These are phyloP conservation scores for Lumnitzera littorea DNA, from an alignment of 345 rosid genomes.

Conservation along the genomic window DNA sequence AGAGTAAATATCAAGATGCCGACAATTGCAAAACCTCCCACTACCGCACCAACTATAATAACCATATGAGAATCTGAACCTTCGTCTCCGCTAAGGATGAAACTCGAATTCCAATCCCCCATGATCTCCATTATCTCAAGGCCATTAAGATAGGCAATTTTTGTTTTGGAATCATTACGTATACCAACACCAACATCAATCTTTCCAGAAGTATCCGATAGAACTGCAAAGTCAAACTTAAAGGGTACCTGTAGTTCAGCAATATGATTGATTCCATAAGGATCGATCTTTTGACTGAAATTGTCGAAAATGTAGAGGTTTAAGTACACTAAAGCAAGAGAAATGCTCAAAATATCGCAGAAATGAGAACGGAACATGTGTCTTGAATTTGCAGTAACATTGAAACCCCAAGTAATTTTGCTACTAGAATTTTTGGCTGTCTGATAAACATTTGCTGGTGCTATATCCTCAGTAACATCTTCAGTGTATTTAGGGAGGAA, in stretches of 20 bases:
- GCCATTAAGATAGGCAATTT: slow-evolving; percentile 38
- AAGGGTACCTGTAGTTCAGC: slow-evolving; percentile 11
- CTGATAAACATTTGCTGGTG: slow-evolving; percentile 34
- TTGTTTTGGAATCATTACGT: not conserved
- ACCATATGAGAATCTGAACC: not conserved
- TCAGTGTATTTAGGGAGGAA: no score
- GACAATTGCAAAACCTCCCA: slow-evolving; percentile 19
- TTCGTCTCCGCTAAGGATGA: not conserved
- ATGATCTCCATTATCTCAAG: slow-evolving; percentile 45
- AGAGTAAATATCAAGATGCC: not conserved
- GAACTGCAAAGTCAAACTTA: slow-evolving; percentile 28
- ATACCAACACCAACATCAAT: slow-evolving; percentile 28
- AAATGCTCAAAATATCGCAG: slow-evolving; percentile 25
- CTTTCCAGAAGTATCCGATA: slow-evolving; percentile 33
- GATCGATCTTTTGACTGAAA: slow-evolving; percentile 11
- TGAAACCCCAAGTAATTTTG: slow-evolving; percentile 41
- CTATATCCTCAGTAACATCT: slow-evolving; percentile 14
- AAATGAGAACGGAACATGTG: slow-evolving; percentile 53
- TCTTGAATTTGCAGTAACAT: slow-evolving; percentile 24
- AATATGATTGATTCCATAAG: not conserved
- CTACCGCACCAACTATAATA: slow-evolving; percentile 18
- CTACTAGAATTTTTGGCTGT: slow-evolving; percentile 20
- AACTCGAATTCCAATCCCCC: slow-evolving; percentile 6
- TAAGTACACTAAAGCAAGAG: slow-evolving; percentile 8
- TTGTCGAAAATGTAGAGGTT: slow-evolving; percentile 29